Evolutionary conservation across 2,329 filamentous ascomycete genomes (phyloP).

Genomic region (Periconia macrospinosa): DNA sequence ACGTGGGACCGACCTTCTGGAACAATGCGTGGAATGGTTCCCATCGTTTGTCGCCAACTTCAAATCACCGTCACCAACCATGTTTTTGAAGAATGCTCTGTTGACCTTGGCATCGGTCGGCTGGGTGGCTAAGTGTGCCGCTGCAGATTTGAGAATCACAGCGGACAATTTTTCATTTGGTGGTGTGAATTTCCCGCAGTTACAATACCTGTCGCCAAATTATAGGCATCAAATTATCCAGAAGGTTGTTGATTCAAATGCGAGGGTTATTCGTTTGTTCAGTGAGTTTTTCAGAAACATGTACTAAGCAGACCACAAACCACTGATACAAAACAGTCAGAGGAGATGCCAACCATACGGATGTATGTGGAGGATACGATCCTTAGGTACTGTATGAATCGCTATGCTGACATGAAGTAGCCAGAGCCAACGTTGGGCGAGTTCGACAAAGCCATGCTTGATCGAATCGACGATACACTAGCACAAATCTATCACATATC

Average conservation of each 20-base stretch:
- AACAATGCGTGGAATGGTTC: conserved; percentile 7
- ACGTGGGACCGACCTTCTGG: conserved; percentile 9
- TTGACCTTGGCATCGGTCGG: conserved; percentile 18
- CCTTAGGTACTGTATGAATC: background rate
- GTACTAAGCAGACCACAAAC: background rate
- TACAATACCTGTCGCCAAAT: conserved; percentile 32
- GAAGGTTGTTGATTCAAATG: conserved; percentile 31
- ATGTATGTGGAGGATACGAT: conserved; percentile 20
- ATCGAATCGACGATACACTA: conserved; percentile 39
- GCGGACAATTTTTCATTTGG: conserved; percentile 36
- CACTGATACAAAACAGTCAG: conserved; percentile 24
- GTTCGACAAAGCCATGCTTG: conserved; percentile 35
- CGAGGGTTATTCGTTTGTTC: conserved; percentile 36
- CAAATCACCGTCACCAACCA: conserved; percentile 17
- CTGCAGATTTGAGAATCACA: conserved; percentile 30
- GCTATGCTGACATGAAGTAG: conserved; percentile 10
- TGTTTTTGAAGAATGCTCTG: conserved; percentile 25
- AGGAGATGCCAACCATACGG: conserved; percentile 28
- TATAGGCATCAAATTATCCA: conserved; percentile 33
- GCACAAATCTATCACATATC: conserved; percentile 39
- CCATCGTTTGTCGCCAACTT: conserved; percentile 9
- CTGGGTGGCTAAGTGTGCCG: conserved; percentile 12
- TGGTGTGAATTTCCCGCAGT: conserved; percentile 36
- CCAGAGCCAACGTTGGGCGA: conserved; percentile 32
- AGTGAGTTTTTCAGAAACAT: conserved; percentile 19